Conservation (phyloP, 73 alveolate species). For the Effrenium voratum region DNA sequence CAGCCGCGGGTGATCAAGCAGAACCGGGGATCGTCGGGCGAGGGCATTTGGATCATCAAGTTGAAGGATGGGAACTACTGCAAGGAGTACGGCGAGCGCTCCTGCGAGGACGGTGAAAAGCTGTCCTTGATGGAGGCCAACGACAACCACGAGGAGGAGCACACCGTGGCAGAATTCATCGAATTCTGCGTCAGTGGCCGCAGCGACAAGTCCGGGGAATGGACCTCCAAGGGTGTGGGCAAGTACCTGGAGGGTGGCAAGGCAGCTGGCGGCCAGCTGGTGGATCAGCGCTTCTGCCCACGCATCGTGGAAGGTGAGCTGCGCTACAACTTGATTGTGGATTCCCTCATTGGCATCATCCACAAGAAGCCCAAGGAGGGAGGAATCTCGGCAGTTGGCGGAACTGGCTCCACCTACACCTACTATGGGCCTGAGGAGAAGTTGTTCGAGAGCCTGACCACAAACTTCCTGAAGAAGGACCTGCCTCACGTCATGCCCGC, state of each 20-base stretch:
- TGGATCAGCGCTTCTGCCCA: constrained; percentile 91
- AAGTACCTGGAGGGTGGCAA: constrained; percentile 90
- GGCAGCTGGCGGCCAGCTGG: constrained; percentile 87
- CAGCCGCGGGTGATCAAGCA: constrained; percentile 84
- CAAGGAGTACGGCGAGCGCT: constrained; percentile 44
- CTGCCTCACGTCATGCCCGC: constrained; percentile 68
- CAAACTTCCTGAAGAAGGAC: constrained; percentile 48
- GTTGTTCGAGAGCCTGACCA: neutral
- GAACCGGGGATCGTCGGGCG: constrained; percentile 75
- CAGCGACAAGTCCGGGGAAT: constrained; percentile 15
- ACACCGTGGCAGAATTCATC: constrained; percentile 58
- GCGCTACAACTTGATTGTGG: constrained; percentile 46
- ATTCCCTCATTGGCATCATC: constrained; percentile 34
- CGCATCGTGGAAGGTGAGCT: constrained; percentile 94
- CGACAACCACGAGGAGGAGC: constrained; percentile 73
- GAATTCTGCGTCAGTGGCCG: constrained; percentile 73
- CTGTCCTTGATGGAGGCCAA: constrained; percentile 58
- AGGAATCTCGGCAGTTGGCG: constrained; percentile 78
- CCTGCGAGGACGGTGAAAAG: constrained; percentile 74
- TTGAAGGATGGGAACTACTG: constrained; percentile 35
- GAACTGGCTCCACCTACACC: constrained; percentile 40
- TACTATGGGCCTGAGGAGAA: constrained; percentile 55
- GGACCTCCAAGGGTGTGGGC: constrained; percentile 90
- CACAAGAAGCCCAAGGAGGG: constrained; percentile 75
- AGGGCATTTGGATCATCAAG: constrained; percentile 57